phyloP scores from a whole-genome alignment of 2,329 filamentous ascomycete species.

The Sporothrix curviconia region DNA sequence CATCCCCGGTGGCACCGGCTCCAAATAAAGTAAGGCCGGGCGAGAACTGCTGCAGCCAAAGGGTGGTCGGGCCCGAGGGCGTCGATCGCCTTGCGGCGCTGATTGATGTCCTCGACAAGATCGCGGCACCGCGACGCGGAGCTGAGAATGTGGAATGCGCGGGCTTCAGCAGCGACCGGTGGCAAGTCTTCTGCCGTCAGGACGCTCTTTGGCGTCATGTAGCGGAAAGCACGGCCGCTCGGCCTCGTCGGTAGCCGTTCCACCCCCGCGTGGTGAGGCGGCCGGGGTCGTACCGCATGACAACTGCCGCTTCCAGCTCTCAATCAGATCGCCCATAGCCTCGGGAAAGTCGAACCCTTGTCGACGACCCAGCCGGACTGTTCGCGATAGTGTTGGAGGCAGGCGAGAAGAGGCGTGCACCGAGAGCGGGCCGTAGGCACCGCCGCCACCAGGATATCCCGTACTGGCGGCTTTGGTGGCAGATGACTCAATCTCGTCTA shows the following conservation, averaged over 20 bases:
- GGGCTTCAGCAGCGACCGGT: constrained; percentile 60
- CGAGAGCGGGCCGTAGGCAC: constrained; percentile 78
- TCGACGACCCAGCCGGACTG: constrained; percentile 90
- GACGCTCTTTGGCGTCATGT: constrained; percentile 78
- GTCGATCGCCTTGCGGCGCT: constrained; percentile 30
- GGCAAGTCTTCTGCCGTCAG: constrained; percentile 68
- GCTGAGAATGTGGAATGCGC: constrained; percentile 83
- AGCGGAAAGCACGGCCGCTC: constrained; percentile 68
- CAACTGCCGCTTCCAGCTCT: constrained; percentile 69
- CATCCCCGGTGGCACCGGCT: constrained; percentile 92
- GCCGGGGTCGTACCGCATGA: constrained; percentile 58
- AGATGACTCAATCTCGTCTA: constrained; percentile 90
- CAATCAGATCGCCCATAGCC: constrained; percentile 55
- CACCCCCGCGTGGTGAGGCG: constrained; percentile 82
- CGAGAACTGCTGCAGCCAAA: not conserved
- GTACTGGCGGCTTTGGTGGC: constrained; percentile 60
- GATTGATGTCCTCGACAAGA: constrained; percentile 65
- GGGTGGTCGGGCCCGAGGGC: constrained; percentile 27
- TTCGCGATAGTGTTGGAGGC: constrained; percentile 54
- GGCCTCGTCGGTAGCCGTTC: constrained; percentile 71
- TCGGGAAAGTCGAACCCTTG: constrained; percentile 77
- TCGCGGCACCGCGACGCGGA: constrained; percentile 69
- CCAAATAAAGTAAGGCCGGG: constrained; percentile 76
- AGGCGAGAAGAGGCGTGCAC: constrained; percentile 81
- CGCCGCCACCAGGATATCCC: constrained; percentile 80